These are phyloP conservation scores for Leccinum pachyderme DNA, from an alignment of 1,284 basidiomycete species.

Conservation along the genomic window DNA sequence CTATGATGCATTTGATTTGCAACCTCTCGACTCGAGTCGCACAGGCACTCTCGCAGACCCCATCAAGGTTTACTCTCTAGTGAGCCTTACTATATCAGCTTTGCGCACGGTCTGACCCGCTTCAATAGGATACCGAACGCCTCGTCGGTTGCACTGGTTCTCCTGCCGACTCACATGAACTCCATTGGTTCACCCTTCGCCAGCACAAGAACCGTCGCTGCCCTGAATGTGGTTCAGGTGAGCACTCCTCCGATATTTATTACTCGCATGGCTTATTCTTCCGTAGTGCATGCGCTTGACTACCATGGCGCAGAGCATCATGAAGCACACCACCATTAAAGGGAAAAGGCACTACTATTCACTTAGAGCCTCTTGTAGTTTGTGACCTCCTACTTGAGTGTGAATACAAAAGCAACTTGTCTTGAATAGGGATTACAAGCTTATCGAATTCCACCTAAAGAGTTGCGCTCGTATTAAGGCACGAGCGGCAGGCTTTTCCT, in stretches of 20 bases:
- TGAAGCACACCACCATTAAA: conserved; percentile 41
- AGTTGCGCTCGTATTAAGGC: too few relatives aligned
- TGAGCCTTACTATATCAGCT: conserved; percentile 44
- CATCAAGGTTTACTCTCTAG: conserved; percentile 84
- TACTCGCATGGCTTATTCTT: conserved; percentile 10
- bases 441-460: too few relatives aligned
- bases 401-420: not conserved
- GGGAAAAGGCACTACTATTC: conserved; percentile 4
- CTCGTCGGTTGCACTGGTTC: conserved; percentile 89
- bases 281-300: conserved; percentile 57
- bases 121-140: conserved; percentile 67
- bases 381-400: conserved; percentile 14
- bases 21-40: conserved; percentile 82
- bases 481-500: too few relatives aligned
- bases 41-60: conserved; percentile 89
- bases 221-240: conserved; percentile 88
- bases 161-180: conserved; percentile 90
- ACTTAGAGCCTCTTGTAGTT: conserved; percentile 18
- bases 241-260: conserved; percentile 23
- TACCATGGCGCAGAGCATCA: conserved; percentile 51
- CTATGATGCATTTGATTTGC: conserved; percentile 87
- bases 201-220: conserved; percentile 75
- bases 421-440: not conserved
- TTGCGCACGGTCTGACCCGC: not conserved
- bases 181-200: conserved; percentile 77